Base-by-base conservation (phyloP, 768 basidiomycete species). In the Tulasnella sp. region DNA sequence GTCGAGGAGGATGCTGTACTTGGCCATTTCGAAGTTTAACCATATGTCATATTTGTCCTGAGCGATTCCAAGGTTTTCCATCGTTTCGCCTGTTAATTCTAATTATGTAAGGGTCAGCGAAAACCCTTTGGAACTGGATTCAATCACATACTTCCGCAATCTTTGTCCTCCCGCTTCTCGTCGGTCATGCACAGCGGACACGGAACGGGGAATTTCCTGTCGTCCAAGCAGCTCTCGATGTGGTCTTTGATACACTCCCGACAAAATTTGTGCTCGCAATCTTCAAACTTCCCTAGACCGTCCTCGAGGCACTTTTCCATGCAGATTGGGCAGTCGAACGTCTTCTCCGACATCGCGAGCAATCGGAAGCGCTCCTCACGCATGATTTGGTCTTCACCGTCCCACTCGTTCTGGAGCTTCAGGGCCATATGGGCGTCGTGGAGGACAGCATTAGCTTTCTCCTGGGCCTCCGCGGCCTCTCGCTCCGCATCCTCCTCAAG, bases 241-340 rank as follows among this genome's bases (percentile, higher is more conserved):
- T 85, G 83, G 4, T 73, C 74, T 69, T 77, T 79, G 65, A 89
- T 74, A 76, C 89, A 90, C 1, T 79, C 76, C 66, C 85, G 80
- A 77, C 89, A 90, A 76, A 86, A 85, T 17, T 73, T 74, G 75
- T 90, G 88, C 12, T 75, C 74, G 74, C 89, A 90, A 1, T 35
- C 77, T 9, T 79, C 81, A 17, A 87, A 75, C n/a, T 75, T 76
- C 22, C 84, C 81, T 16, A 83, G 80, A 44, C 79, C 75, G 62
- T 86, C 83, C 52, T 81, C 80, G 0, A 83, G 80, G 52, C 80
- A 77, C 1, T 81, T 77, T 16, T 90, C 89, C 73, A 85, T 77
- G 77, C 89, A 90, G 41, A 90, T 81, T 9, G 80, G 80, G 75
- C 89, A 90, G 44, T 81, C 77, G 72, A 88, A 89, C 39, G 42